Evolutionary conservation across 2,329 filamentous ascomycete genomes (phyloP), one percentile per base, ranked within the genome.

Genomic region (Sporothrix pallida): DNA sequence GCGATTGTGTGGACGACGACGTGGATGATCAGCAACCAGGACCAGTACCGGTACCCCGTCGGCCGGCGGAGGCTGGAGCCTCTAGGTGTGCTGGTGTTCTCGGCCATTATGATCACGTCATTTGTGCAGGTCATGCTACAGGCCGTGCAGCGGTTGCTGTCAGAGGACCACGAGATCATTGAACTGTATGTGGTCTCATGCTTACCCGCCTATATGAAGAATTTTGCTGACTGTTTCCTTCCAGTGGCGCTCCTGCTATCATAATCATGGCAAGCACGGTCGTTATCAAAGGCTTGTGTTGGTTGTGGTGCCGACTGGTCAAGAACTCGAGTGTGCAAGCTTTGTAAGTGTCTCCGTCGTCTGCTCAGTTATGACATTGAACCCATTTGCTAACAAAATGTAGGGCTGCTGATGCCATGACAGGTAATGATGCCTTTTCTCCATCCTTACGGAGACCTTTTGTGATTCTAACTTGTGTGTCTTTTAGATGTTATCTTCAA

Each of bases 241-340:
- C 10, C 44, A 84, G 83, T 17, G 89, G 91, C 0, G 78, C 90
- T 17, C 88, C 93, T 0, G 92, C 94, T 5, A 90, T 97, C 73
- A 83, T 85, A 68, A 95, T 97, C 80, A 97, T 97, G 94, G 83
- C 91, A 5, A 85, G 87, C 54, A 97, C 94, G 0, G 92, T 97
- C 54, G 81, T 95, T 60, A 91, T 97, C 81, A 97, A 97, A 81
- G 89, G 92, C 23, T 83, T 89, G 10, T 95, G 92, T 82, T 97
- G 93, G 93, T 79, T 97, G 54, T 97, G 93, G 92, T 97, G 93
- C 80, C 92, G 94, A 7, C 81, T 96, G 48, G 92, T 97, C 76
- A 93, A 90, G 77, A 97, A 97, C 80, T 94, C 92, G 2, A 93
- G 91, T 75, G 94, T 97, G 4, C 93, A 95, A 80, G 93, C 94